Conservation (phyloP, 2,329 filamentous ascomycete genomes). For the Diaporthe vaccinii region DNA sequence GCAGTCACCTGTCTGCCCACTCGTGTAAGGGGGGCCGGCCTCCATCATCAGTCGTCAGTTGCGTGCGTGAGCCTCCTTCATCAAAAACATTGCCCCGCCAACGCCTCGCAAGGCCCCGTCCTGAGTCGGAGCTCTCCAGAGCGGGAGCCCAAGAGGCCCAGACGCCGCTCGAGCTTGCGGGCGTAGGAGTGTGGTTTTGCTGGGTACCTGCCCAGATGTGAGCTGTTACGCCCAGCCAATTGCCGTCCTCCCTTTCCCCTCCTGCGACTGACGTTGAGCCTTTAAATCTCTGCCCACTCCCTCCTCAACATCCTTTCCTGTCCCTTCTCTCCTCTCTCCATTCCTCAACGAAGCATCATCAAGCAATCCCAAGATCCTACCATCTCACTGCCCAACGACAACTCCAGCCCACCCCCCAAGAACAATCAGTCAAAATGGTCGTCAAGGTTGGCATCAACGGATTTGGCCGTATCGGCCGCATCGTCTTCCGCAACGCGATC, state of each 20-base stretch:
- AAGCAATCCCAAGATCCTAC: constrained; percentile 3
- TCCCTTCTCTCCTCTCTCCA: constrained; percentile 30
- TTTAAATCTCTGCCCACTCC: constrained; percentile 42
- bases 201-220: constrained; percentile 18
- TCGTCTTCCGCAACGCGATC: constrained; percentile 98
- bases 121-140: constrained; percentile 36
- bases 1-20: constrained; percentile 34
- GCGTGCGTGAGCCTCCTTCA: constrained; percentile 32
- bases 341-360: constrained; percentile 31
- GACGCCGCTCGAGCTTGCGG: background rate
- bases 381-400: constrained; percentile 21
- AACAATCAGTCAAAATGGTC: constrained; percentile 59
- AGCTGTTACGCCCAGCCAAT: constrained; percentile 33
- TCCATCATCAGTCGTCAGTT: constrained; percentile 15
- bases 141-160: background rate
- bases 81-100: constrained; percentile 34
- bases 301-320: constrained; percentile 24
- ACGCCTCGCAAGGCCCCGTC: constrained; percentile 33
- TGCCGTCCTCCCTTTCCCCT: constrained; percentile 21
- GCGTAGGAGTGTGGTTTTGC: background rate
- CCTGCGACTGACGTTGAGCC: constrained; percentile 40
- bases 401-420: constrained; percentile 11
- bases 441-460: constrained; percentile 97
- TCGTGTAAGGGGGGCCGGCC: background rate
- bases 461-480: constrained; percentile 99